Evolutionary conservation across 805 yeast genomes (phyloP), one percentile per base, ranked within the genome.

Genomic region (Saccharomycopsis sp.): DNA sequence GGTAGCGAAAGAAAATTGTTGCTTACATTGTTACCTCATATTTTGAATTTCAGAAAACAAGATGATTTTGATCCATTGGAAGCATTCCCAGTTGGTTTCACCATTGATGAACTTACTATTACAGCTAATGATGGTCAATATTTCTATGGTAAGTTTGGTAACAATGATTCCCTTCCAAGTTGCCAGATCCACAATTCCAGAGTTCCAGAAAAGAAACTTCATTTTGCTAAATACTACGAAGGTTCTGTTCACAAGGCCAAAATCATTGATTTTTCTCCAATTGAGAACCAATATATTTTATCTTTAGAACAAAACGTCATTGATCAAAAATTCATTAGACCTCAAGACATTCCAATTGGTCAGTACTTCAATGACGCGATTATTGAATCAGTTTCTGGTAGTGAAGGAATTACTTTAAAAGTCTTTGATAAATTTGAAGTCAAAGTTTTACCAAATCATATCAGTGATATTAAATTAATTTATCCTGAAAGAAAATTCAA

Each of bases 401-500:
- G 74, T 35, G 66, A 67, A 38, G 96, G 96, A 18, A 67, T 92
- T 23, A 57, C 73, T 25, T 67, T 92, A 23, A 75, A 72, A 51
- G 53, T 86, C 9, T 76, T 78, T 45, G 77, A 74, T 39, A 69
- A 72, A 36, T 83, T 80, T 49, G 77, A 70, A 32, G 98, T 86
- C 4, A 62, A 70, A 47, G 97, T 85, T 21, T 79, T 84, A 12
- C 66, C 75, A 21, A 54, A 63, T 20, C 95, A 89, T 52, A 72
- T 92, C 59, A 79, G 94, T 50, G 99, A 92, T 58, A 70, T 82
- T 43, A 79, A 76, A 55, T 66, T 89, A 48, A 74, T 76, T 2
- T 80, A 89, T 54, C 98, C 98, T 4, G 97, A 92, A 61, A 74
- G 92, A 65, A 85, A 86, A 53, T 89, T 79, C 68, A 84, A 83